A percentile compares a stretch with the other conserved stretches of the same genome.
Conservation (phyloP, 306 rosid species). For the Sechiopsis laciniata region DNA sequence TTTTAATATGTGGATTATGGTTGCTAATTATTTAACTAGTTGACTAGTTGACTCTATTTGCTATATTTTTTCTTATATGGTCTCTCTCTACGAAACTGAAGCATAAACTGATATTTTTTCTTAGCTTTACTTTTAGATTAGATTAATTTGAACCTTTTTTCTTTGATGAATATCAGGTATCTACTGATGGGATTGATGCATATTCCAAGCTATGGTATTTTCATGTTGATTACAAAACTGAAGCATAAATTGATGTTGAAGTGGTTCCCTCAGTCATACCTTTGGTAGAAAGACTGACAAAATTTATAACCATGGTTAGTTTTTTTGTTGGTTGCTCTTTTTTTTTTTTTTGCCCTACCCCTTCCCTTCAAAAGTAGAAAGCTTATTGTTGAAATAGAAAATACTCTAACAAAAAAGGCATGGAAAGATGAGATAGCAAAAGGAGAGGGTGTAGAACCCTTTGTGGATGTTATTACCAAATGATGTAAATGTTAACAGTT, state of each 20-base stretch:
- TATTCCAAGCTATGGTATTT: conserved; percentile 38
- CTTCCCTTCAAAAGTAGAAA: background rate
- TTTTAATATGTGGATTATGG: too few species aligned
- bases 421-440: background rate
- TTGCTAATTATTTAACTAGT: too few species aligned
- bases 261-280: conserved; percentile 33
- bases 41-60: too few species aligned
- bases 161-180: conserved; percentile 34
- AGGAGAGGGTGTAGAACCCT: background rate
- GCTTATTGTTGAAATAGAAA: background rate
- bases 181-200: conserved; percentile 33
- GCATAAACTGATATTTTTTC: too few species aligned
- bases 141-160: background rate
- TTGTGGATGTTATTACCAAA: conserved; percentile 8
- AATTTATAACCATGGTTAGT: too few species aligned
- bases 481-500: background rate
- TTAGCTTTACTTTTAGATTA: too few species aligned
- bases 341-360: background rate
- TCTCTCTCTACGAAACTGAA: too few species aligned
- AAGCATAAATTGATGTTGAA: conserved; percentile 29
- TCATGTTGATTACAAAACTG: conserved; percentile 24
- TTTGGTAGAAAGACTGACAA: conserved; percentile 6
- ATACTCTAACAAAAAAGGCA: conserved; percentile 4
- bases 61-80: too few species aligned
- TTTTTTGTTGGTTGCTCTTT: background rate